phyloP scores from a whole-genome alignment of 768 basidiomycete species.

The Kwoniella dendrophila region DNA sequence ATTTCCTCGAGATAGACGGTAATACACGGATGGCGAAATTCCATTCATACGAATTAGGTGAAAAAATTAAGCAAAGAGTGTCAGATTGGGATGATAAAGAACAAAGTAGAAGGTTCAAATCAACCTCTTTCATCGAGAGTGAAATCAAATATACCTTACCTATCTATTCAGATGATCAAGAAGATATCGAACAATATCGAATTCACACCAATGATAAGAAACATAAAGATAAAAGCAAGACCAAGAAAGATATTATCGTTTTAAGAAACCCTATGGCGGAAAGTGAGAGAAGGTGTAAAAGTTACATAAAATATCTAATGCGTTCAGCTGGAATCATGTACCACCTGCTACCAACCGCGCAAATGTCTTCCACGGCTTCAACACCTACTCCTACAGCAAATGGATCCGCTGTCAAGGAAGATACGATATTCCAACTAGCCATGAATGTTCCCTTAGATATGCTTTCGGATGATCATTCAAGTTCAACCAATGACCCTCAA shows the following conservation, averaged over 20 bases:
- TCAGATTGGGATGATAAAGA: constrained; percentile 17
- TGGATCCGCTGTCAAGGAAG: background rate
- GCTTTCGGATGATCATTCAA: background rate
- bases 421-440: constrained; percentile 20
- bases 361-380: background rate
- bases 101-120: constrained; percentile 53
- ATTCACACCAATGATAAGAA: background rate
- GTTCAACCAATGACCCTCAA: background rate
- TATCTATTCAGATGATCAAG: constrained; percentile 28
- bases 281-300: constrained; percentile 37
- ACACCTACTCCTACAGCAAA: constrained; percentile 6
- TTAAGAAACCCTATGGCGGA: constrained; percentile 36
- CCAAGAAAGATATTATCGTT: constrained; percentile 13
- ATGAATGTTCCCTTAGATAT: constrained; percentile 9
- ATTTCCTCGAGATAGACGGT: constrained; percentile 56
- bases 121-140: constrained; percentile 54
- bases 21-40: constrained; percentile 54
- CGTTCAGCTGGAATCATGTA: constrained; percentile 50
- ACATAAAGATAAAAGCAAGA: background rate
- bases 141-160: constrained; percentile 55
- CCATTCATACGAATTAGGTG: constrained; percentile 44
- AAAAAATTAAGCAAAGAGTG: constrained; percentile 23
- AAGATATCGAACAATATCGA: background rate
- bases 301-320: constrained; percentile 53
- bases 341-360: constrained; percentile 30